phyloP scores from a whole-genome alignment of 805 yeast species.

The Cyberlindnera petersonii region DNA sequence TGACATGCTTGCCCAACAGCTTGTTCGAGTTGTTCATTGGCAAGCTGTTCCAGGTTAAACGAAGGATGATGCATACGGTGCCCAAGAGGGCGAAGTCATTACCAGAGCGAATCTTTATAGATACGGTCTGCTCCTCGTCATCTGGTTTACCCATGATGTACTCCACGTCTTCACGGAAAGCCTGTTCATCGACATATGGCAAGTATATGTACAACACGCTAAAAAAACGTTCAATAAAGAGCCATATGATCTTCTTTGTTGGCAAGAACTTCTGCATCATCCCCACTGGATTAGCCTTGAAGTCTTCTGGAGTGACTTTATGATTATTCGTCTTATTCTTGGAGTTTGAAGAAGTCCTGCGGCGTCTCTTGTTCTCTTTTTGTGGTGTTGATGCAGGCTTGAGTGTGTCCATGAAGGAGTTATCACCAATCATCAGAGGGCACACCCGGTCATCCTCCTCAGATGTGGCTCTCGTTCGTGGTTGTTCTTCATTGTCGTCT shows the following conservation, averaged over 20 bases:
- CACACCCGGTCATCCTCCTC: constrained; percentile 36
- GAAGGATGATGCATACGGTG: constrained; percentile 45
- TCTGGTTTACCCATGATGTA: constrained; percentile 42
- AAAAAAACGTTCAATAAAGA: constrained; percentile 56
- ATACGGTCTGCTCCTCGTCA: constrained; percentile 29
- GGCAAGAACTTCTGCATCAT: constrained; percentile 48
- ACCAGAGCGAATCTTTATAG: constrained; percentile 32
- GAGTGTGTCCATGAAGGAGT: constrained; percentile 18
- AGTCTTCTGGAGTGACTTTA: constrained; percentile 20
- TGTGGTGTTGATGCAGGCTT: constrained; percentile 6
- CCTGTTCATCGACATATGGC: constrained; percentile 62
- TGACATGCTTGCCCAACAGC: constrained; percentile 13
- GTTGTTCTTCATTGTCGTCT: constrained; percentile 5
- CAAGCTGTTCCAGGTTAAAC: constrained; percentile 53
- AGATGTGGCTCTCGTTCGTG: constrained; percentile 2
- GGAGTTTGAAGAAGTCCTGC: constrained; percentile 18
- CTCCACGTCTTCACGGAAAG: constrained; percentile 40
- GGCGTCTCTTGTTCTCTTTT: constrained; percentile 16
- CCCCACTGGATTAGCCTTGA: constrained; percentile 27
- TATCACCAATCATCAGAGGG: constrained; percentile 45
- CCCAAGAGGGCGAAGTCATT: constrained; percentile 47
- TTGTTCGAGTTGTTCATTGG: constrained; percentile 36
- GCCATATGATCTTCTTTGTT: constrained; percentile 49
- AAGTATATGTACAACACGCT: constrained; percentile 56
- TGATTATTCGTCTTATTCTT: constrained; percentile 5